These are phyloP conservation scores for Coniochaeta pulveracea DNA, from an alignment of 2,329 filamentous ascomycete species.

Conservation along the genomic window DNA sequence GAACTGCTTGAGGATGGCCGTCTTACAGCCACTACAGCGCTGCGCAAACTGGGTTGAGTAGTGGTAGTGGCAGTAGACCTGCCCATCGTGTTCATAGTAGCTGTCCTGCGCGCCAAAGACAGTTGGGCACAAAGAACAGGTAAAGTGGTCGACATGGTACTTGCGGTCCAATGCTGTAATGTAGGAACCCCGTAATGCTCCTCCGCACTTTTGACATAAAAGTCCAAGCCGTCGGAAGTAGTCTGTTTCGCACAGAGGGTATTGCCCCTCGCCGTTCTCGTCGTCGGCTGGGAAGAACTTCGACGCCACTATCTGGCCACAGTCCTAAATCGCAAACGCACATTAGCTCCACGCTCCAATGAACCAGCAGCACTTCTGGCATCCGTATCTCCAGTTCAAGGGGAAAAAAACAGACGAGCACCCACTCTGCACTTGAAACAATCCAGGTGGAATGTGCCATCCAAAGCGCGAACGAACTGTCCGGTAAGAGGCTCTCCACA, in stretches of 20 bases:
- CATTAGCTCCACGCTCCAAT: too few species aligned
- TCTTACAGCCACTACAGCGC: constrained; percentile 91
- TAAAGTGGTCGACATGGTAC: constrained; percentile 99
- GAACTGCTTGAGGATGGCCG: constrained; percentile 95
- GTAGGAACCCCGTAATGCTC: constrained; percentile 88
- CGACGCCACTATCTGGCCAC: constrained; percentile 90
- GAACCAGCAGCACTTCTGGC: constrained; percentile 4
- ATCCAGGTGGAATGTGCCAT: constrained; percentile 90
- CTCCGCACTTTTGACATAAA: constrained; percentile 83
- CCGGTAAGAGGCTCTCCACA: constrained; percentile 81
- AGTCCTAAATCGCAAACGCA: constrained; percentile 54
- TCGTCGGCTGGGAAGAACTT: constrained; percentile 98
- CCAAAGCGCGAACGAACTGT: constrained; percentile 89
- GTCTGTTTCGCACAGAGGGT: constrained; percentile 93
- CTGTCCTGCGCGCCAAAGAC: constrained; percentile 98
- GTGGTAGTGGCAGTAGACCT: constrained; percentile 97
- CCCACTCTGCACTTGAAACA: constrained; percentile 95
- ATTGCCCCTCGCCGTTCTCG: constrained; percentile 74
- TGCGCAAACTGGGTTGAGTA: constrained; percentile 97
- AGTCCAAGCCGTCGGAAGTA: constrained; percentile 90
- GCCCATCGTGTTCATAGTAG: constrained; percentile 95
- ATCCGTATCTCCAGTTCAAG: constrained; percentile 1
- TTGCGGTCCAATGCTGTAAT: constrained; percentile 96
- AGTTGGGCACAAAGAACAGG: constrained; percentile 90
- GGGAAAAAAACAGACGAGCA: constrained; percentile 11